Conservation (phyloP, 305 asterid genomes). For the Plantago coronopus region DNA sequence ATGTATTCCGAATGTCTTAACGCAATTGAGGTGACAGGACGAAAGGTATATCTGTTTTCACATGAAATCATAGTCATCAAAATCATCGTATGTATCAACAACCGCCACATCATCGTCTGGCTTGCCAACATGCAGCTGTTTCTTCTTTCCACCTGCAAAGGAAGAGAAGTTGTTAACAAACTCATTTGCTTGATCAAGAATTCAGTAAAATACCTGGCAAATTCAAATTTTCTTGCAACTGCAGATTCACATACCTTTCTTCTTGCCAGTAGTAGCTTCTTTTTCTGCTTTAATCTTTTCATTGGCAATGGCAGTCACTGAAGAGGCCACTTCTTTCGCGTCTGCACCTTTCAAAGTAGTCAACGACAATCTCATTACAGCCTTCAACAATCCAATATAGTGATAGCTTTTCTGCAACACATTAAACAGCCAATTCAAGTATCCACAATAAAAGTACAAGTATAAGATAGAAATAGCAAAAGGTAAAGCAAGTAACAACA, state of each 20-base stretch:
- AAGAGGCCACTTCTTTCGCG: slow-evolving; percentile 86
- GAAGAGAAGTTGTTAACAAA: not conserved
- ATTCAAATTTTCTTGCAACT: not conserved
- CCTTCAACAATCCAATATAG: slow-evolving; percentile 72
- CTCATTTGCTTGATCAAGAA: not conserved
- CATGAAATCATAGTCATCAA: slow-evolving; percentile 57
- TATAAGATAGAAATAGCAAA: not conserved
- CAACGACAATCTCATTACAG: slow-evolving; percentile 77
- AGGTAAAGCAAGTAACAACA: slow-evolving; percentile 17
- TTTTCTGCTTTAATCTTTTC: slow-evolving; percentile 94
- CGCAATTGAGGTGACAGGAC: slow-evolving; percentile 8
- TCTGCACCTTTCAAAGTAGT: slow-evolving; percentile 77
- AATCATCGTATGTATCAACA: slow-evolving; percentile 34
- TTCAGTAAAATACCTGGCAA: not conserved
- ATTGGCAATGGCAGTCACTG: slow-evolving; percentile 87
- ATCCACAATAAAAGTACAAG: not conserved
- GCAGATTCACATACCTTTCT: slow-evolving; percentile 51
- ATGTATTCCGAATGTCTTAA: slow-evolving; percentile 15
- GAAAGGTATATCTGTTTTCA: slow-evolving; percentile 23
- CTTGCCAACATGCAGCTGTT: slow-evolving; percentile 63
- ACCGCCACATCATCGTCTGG: slow-evolving; percentile 58
- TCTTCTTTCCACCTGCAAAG: slow-evolving; percentile 72
- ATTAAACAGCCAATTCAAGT: slow-evolving; percentile 18
- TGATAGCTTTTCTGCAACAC: slow-evolving; percentile 80
- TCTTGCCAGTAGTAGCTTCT: slow-evolving; percentile 85